Evolutionary conservation across 1,284 basidiomycete genomes (phyloP), one percentile per base, ranked within the genome.

Genomic region (Naganishia cerealis): DNA sequence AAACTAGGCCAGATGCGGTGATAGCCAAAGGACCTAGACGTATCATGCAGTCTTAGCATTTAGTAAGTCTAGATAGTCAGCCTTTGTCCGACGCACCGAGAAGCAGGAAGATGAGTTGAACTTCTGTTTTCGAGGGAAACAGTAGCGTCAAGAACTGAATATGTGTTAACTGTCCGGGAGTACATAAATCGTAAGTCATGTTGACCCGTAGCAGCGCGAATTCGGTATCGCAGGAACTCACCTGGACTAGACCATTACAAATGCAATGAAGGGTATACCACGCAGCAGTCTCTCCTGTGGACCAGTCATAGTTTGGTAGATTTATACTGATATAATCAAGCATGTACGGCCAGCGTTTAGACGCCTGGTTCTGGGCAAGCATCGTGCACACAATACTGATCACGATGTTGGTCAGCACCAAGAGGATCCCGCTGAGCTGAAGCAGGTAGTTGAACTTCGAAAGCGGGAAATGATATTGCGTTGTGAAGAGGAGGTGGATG

Each of bases 111-210:
- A 99, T 95, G 58, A 99, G 86, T 26, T 89, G 84, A 4, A 87
- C 88, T 81, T 99, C 96, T 43, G 95, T 86, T n/a, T 86, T 83
- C 5, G 96, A 98, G 0, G 95, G 95, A 77, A 92, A 99, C 21
- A 99, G 85, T 6, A 99, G 86, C 2, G 95, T 96, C 67, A 99
- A 84, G 81, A 98, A 98, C 79, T 99, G 96, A 66, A 99, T 97
- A 81, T 99, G 94, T 0, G 95, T 96, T 69, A 93, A 89, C 91
- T 96, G 77, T 9, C 24, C 24, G 24, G 9, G 6, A 10, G 65
- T 50, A 66, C 15, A 71, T 15, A 36, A 42, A 33, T 6, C 24
- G 21, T 57, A 48, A 68, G 56, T 18, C 15, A 38, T 3, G 53
- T 21, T 29, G 33, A 13, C 61, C 13, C 29, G 7, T 8, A 18